Percentiles rank a stretch among this genome's conserved stretches.
Evolutionary conservation across 208 protist genomes (phyloP).

Genomic region (Acanthamoeba lenticulata): DNA sequence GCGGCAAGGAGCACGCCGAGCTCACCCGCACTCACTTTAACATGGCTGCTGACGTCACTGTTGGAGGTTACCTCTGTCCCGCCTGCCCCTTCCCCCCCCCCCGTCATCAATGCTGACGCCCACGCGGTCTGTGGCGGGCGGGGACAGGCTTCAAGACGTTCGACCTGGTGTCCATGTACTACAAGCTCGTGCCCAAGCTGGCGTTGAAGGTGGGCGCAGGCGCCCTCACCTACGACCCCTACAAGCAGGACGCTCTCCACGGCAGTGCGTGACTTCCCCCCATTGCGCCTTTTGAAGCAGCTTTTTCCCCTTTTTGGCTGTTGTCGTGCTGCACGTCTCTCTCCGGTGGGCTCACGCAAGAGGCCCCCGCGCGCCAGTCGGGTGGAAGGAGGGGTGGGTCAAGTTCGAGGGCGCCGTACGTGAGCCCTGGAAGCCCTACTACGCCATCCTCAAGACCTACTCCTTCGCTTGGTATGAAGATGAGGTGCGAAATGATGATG

Average conservation of each 20-base stretch:
- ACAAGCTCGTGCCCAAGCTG: conserved; percentile 50
- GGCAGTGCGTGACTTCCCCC: background rate
- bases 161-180: conserved; percentile 26
- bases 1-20: conserved; percentile 18
- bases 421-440: conserved; percentile 53
- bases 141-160: conserved; percentile 47
- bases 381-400: conserved; percentile 55
- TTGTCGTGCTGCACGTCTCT: no score
- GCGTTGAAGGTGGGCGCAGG: conserved; percentile 37
- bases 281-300: background rate
- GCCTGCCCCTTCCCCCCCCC: no score
- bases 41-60: conserved; percentile 22
- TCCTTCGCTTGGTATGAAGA: conserved; percentile 57
- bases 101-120: no score
- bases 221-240: conserved; percentile 53
- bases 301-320: no score
- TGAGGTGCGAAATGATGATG: background rate
- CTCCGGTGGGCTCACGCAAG: no score
- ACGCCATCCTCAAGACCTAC: conserved; percentile 36
- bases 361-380: background rate
- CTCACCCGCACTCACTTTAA: conserved; percentile 36
- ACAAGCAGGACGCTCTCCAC: conserved; percentile 31
- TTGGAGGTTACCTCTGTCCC: no score
- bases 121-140: no score
- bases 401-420: conserved; percentile 36